These are phyloP conservation scores for Arthrobotrys sinensis DNA, from an alignment of 2,329 filamentous ascomycete genomes.

Conservation along the genomic window DNA sequence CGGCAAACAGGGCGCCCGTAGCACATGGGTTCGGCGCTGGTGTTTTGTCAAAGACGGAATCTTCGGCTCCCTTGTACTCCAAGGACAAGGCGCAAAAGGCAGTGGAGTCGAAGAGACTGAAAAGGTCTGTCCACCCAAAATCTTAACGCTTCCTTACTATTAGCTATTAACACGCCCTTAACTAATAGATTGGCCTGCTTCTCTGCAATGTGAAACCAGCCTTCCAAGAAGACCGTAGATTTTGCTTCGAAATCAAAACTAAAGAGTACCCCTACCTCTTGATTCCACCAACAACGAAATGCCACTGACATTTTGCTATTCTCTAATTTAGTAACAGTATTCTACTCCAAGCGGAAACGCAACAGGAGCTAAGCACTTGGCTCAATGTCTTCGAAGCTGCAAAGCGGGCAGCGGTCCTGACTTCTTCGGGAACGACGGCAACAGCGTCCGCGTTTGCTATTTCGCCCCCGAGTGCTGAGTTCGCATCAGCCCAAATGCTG, in stretches of 20 bases:
- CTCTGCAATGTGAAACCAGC: conserved; percentile 93
- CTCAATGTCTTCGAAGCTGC: conserved; percentile 92
- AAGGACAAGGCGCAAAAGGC: conserved; percentile 78
- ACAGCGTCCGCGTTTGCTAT: conserved; percentile 91
- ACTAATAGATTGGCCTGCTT: conserved; percentile 81
- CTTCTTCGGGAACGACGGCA: conserved; percentile 71
- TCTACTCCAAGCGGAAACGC: conserved; percentile 91
- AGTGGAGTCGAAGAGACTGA: conserved; percentile 94
- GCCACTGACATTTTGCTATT: not conserved
- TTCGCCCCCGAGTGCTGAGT: conserved; percentile 88
- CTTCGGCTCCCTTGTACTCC: conserved; percentile 85
- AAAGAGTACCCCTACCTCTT: conserved; percentile 77
- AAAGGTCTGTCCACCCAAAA: conserved; percentile 69
- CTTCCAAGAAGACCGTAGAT: conserved; percentile 91
- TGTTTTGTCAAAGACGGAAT: conserved; percentile 96
- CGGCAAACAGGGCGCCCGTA: conserved; percentile 85
- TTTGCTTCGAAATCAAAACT: conserved; percentile 98
- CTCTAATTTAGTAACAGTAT: conserved; percentile 72
- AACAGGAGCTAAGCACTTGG: conserved; percentile 93
- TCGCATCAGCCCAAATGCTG: conserved; percentile 80
- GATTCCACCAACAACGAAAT: not conserved
- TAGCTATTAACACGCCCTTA: not conserved
- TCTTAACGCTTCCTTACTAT: not conserved
- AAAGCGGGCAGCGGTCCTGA: conserved; percentile 89
- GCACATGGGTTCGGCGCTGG: conserved; percentile 92